Evolutionary conservation across 2,329 filamentous ascomycete genomes (phyloP).

Genomic region (Aspergillus ochraceoroseus): DNA sequence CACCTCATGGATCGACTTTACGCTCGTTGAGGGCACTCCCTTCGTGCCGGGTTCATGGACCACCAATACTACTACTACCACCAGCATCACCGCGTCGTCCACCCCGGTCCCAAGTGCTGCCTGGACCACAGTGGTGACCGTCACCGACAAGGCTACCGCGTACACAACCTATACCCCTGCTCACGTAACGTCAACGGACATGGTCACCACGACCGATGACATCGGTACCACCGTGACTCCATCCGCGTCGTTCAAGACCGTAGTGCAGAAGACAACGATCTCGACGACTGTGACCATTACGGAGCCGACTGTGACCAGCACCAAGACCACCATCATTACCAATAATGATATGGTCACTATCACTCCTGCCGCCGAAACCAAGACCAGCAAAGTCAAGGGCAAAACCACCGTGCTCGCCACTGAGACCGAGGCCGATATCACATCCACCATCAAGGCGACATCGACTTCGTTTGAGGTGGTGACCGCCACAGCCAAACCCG

Average conservation of each 20-base stretch:
- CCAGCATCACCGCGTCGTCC: background rate
- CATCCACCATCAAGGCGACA: slow-evolving; percentile 12
- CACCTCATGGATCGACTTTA: slow-evolving; percentile 44
- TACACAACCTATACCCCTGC: slow-evolving; percentile 19
- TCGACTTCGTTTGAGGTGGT: slow-evolving; percentile 3
- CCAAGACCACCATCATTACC: slow-evolving; percentile 24
- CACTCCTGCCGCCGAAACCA: slow-evolving; percentile 27
- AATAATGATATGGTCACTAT: slow-evolving; percentile 33
- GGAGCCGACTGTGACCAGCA: slow-evolving; percentile 27
- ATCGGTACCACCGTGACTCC: slow-evolving; percentile 8
- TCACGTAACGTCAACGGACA: slow-evolving; percentile 13
- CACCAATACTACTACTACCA: slow-evolving; percentile 4
- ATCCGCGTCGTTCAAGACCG: slow-evolving; percentile 8
- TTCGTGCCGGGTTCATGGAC: slow-evolving; percentile 34
- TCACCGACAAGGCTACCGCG: slow-evolving; percentile 13
- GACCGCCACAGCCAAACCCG: slow-evolving; percentile 10
- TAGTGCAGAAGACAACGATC: slow-evolving; percentile 24
- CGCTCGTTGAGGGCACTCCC: slow-evolving; percentile 36
- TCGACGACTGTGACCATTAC: slow-evolving; percentile 23
- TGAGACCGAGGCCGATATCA: slow-evolving; percentile 25
- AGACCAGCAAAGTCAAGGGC: slow-evolving; percentile 22
- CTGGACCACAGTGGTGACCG: slow-evolving; percentile 24
- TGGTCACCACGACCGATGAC: slow-evolving; percentile 7
- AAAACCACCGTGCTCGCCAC: slow-evolving; percentile 22
- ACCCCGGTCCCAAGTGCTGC: background rate